A percentile compares a stretch with the other conserved stretches of the same genome.
Conservation (phyloP, 371 early-diverging fungal species). For the Mucor piriformis region DNA sequence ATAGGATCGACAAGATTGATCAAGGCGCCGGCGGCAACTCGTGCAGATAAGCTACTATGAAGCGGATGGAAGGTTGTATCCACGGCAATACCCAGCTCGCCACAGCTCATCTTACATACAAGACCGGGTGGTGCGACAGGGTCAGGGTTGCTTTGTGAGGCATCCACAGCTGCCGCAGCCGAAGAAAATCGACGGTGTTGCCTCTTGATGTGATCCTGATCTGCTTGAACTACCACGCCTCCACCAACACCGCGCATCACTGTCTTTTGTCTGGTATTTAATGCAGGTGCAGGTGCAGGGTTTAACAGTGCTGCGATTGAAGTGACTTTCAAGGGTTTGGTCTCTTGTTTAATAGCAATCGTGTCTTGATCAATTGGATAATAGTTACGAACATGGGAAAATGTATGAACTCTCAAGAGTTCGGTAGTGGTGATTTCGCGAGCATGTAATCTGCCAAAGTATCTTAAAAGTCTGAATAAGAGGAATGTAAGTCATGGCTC, state of each 20-base stretch:
- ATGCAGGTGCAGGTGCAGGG: constrained; percentile 17
- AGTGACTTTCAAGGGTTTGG: constrained; percentile 29
- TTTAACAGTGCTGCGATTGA: constrained; percentile 48
- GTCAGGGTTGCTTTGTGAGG: constrained; percentile 21
- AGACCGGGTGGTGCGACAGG: constrained; percentile 53
- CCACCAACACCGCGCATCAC: constrained; percentile 43
- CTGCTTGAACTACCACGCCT: constrained; percentile 33
- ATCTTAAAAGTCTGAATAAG: constrained; percentile 48
- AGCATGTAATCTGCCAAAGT: constrained; percentile 53
- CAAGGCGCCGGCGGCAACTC: constrained; percentile 61
- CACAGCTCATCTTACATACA: constrained; percentile 58
- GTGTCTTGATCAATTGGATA: constrained; percentile 25
- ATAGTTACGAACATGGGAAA: constrained; percentile 61
- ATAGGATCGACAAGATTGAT: constrained; percentile 56
- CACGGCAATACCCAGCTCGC: constrained; percentile 59
- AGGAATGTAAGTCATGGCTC: too few species aligned
- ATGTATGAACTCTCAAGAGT: constrained; percentile 54
- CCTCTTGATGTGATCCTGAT: constrained; percentile 29
- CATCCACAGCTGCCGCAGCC: constrained; percentile 32
- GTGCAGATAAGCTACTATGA: constrained; percentile 56
- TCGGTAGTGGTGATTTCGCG: constrained; percentile 58
- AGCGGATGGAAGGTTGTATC: constrained; percentile 65
- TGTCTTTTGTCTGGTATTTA: not conserved
- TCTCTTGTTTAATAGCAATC: constrained; percentile 14
- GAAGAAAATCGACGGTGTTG: constrained; percentile 43